These are phyloP conservation scores for Primulina tabacum DNA, from an alignment of 257 asterid genomes.

Conservation along the genomic window DNA sequence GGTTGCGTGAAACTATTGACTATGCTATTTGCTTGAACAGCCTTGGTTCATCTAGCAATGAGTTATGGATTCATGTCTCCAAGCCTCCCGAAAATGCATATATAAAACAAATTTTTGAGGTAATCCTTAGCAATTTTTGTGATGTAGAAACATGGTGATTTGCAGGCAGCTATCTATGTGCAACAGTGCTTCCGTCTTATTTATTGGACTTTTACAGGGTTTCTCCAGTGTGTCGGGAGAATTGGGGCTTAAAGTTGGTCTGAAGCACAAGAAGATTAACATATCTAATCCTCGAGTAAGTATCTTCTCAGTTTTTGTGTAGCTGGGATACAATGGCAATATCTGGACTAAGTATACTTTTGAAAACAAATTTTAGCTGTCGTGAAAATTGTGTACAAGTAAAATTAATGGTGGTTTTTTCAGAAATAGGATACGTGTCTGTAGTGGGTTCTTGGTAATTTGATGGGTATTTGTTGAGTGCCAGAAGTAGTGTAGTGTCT, in stretches of 20 bases:
- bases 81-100: conserved; percentile 87
- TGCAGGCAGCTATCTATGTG: conserved; percentile 12
- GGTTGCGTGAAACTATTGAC: conserved; percentile 85
- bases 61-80: conserved; percentile 82
- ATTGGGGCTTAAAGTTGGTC: conserved; percentile 71
- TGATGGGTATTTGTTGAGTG: neutral
- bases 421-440: neutral
- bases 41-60: conserved; percentile 58
- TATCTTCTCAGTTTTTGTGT: conserved; percentile 15
- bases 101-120: conserved; percentile 89
- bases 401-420: conserved; percentile 3
- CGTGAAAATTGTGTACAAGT: neutral
- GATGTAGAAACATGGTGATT: neutral
- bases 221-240: conserved; percentile 76
- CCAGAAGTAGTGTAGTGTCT: neutral
- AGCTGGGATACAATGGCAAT: conserved; percentile 12
- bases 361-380: neutral
- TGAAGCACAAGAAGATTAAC: conserved; percentile 97
- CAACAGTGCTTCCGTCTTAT: conserved; percentile 24
- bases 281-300: conserved; percentile 94
- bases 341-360: neutral
- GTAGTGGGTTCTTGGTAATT: conserved; percentile 10
- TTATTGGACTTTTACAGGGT: conserved; percentile 52
- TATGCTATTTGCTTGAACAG: conserved; percentile 94
- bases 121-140: conserved; percentile 23